phyloP scores from a whole-genome alignment of 1,284 basidiomycete genomes.

The Irpex lacteus region DNA sequence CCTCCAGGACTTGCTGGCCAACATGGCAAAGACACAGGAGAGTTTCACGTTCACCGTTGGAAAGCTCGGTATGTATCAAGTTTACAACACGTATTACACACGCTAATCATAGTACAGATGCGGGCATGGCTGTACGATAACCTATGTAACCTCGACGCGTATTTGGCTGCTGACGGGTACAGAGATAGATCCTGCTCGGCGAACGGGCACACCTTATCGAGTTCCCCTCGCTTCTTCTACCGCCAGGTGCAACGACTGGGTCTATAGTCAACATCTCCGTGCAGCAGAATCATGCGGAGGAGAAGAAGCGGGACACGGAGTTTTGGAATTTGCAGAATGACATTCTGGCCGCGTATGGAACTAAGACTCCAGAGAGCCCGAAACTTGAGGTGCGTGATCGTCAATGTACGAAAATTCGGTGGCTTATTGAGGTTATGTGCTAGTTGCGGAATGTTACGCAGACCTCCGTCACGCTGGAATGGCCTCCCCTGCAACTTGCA shows the following conservation, averaged over 20 bases:
- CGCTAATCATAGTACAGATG: constrained; percentile 44
- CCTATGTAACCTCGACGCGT: background rate
- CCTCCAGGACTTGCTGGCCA: background rate
- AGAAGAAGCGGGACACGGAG: constrained; percentile 74
- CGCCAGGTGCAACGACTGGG: constrained; percentile 85
- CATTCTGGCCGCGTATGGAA: constrained; percentile 77
- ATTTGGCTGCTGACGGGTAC: constrained; percentile 8
- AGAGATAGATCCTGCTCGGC: constrained; percentile 79
- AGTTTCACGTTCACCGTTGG: constrained; percentile 17
- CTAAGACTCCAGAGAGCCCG: constrained; percentile 68
- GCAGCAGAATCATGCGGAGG: constrained; percentile 79
- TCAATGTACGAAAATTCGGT: constrained; percentile 8
- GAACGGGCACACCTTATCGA: constrained; percentile 93
- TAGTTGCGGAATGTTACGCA: constrained; percentile 92
- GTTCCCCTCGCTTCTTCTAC: constrained; percentile 90
- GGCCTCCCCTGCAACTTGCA: constrained; percentile 84
- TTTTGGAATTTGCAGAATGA: constrained; percentile 83
- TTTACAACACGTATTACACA: background rate
- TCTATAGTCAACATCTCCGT: constrained; percentile 98
- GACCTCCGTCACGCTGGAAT: constrained; percentile 92
- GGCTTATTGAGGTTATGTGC: background rate
- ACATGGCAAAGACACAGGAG: constrained; percentile 12
- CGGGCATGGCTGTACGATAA: constrained; percentile 74
- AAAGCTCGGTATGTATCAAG: constrained; percentile 8
- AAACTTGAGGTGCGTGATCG: constrained; percentile 54